These are phyloP conservation scores for Sphaerulina vaccinii DNA, from an alignment of 2,329 filamentous ascomycete species.

Conservation along the genomic window DNA sequence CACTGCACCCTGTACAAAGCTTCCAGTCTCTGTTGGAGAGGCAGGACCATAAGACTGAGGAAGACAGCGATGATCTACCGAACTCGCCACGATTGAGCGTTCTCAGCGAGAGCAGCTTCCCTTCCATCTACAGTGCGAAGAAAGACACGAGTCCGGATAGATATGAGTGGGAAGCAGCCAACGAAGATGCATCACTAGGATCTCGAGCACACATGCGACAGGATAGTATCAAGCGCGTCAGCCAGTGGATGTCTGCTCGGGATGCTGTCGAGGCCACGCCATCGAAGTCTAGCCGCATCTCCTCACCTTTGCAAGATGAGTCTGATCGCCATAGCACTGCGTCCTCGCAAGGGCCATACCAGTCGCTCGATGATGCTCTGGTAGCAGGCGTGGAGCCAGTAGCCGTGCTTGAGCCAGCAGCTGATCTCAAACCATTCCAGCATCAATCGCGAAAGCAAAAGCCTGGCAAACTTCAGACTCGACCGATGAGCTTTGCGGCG, in stretches of 20 bases:
- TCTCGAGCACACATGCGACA: conserved; percentile 26
- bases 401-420: conserved; percentile 23
- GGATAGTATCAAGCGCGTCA: conserved; percentile 40
- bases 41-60: conserved; percentile 30
- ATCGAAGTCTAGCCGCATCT: conserved; percentile 31
- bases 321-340: neutral
- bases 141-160: conserved; percentile 29
- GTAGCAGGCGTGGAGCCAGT: conserved; percentile 25
- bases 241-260: conserved; percentile 38
- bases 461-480: conserved; percentile 11
- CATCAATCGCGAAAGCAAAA: conserved; percentile 16
- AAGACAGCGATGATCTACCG: conserved; percentile 30
- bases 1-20: conserved; percentile 36
- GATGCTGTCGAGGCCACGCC: conserved; percentile 31
- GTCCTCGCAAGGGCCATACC: conserved; percentile 1
- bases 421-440: conserved; percentile 9
- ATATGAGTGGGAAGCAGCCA: conserved; percentile 32
- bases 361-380: conserved; percentile 13
- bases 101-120: conserved; percentile 41
- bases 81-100: conserved; percentile 38
- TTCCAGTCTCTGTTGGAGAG: conserved; percentile 38
- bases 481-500: conserved; percentile 25
- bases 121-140: conserved; percentile 38
- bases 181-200: conserved; percentile 17
- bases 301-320: conserved; percentile 24